A percentile compares a stretch with the other conserved stretches of the same genome.
Conservation (phyloP, 179 eudicot genomes). For the Beta macrorhiza region DNA sequence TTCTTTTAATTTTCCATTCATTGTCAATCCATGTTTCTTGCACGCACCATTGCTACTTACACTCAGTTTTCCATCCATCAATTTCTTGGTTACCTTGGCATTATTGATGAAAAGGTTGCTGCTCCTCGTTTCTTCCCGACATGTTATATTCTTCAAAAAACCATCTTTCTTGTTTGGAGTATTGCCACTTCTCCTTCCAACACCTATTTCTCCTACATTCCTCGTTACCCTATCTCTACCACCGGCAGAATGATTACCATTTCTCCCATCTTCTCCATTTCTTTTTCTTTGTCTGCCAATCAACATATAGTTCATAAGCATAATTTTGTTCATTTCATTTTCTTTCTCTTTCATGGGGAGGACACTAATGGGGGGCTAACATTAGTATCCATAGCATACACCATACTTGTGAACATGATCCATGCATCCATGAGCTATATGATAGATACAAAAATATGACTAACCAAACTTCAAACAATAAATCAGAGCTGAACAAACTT, state of each 20-base stretch:
- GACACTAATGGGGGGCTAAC: background rate
- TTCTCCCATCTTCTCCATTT: conserved; percentile 15
- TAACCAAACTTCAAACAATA: too few species aligned
- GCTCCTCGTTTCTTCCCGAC: conserved; percentile 4
- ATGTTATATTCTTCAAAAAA: background rate
- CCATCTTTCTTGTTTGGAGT: conserved; percentile 12
- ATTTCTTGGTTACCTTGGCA: background rate
- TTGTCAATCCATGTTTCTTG: background rate
- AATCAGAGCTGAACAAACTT: too few species aligned
- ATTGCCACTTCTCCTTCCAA: conserved; percentile 8
- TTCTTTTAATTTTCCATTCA: conserved; percentile 15
- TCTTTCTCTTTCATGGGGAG: background rate
- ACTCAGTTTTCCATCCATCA: background rate
- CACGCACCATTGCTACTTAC: conserved; percentile 14
- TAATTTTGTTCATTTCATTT: background rate
- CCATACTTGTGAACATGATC: background rate
- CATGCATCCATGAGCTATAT: background rate
- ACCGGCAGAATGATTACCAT: background rate
- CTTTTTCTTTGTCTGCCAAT: conserved; percentile 22
- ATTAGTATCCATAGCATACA: background rate
- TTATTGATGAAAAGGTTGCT: background rate
- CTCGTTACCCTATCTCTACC: background rate
- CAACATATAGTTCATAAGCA: conserved; percentile 2
- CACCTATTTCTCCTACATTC: conserved; percentile 16
- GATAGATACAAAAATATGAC: background rate